Conservation (phyloP, 2,329 filamentous ascomycete species). For the Epicoccum nigrum region DNA sequence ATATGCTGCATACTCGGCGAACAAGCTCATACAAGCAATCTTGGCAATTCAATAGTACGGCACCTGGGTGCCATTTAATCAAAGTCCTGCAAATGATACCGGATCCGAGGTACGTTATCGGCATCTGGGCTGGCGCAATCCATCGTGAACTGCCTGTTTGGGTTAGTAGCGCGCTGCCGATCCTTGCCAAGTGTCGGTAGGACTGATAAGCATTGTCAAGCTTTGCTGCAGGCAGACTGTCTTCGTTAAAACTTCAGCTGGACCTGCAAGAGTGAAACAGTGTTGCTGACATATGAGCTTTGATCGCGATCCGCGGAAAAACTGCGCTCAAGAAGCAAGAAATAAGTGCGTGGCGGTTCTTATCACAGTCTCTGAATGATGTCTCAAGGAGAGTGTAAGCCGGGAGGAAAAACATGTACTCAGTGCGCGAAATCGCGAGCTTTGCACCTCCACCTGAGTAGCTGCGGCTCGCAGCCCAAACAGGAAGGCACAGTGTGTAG, state of each 20-base stretch:
- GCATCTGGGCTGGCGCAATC: conserved; percentile 2
- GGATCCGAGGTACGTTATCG: background rate
- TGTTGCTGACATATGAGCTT: too few relatives aligned
- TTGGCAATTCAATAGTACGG: conserved; percentile 4
- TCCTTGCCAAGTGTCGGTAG: conserved; percentile 11
- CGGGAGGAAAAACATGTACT: too few relatives aligned
- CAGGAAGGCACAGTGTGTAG: background rate
- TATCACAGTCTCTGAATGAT: too few relatives aligned
- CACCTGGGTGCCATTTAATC: background rate
- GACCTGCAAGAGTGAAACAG: too few relatives aligned
- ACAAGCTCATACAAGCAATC: conserved; percentile 19
- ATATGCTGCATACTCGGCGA: conserved; percentile 1
- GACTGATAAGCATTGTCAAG: conserved; percentile 18
- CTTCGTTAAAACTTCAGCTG: too few relatives aligned
- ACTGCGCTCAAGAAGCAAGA: too few relatives aligned
- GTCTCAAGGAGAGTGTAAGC: too few relatives aligned
- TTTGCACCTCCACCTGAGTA: too few relatives aligned
- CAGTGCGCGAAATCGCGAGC: too few relatives aligned
- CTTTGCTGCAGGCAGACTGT: conserved; percentile 9
- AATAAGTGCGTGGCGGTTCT: too few relatives aligned
- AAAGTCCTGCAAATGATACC: background rate
- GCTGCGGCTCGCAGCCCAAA: background rate
- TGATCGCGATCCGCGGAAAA: too few relatives aligned
- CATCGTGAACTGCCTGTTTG: conserved; percentile 16
- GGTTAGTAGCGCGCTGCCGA: background rate